Base-by-base conservation (phyloP, 202 grass and related monocot genomes). In the Dendrocalamus latiflorus region DNA sequence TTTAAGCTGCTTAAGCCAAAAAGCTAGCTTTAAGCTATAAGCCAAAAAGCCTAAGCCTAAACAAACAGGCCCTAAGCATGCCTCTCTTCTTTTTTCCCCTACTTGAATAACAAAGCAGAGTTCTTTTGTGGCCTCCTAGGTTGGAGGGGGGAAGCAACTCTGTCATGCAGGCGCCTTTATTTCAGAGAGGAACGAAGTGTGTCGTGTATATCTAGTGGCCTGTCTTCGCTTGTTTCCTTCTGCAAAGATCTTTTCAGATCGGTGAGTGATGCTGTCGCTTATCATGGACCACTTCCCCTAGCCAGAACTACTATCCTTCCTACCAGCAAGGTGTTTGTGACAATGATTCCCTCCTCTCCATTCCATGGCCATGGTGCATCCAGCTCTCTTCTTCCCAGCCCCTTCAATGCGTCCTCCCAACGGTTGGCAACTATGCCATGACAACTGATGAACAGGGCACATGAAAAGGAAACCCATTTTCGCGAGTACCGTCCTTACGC, bases 171-270 rank as follows among this genome's bases (percentile, higher is more conserved):
- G 20, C 0, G 22, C 61, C 39, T 45, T 64, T 64, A 37, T 34
- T 84, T 12, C 7, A 84, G 11, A 9, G 22, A 41, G 39, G 26
- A 38, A 20, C 43, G 25, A 44, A 49, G 20, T 25, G 20, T 3
- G 7, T n/a, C 13, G 12, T 39, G 45, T 0, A 39, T 8, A 65
- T 60, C 34, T 33, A 62, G 56, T 79, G 83, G 67, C 44, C 18
- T 18, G 9, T 0, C 58, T 64, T 65, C 10, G 34, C 24, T 44
- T 73, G 34, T 55, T 80, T 9, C 49, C 24, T 20, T 45, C 1
- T 57, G 37, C 47, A 73, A 3, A 74, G 47, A 66, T 86, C 34
- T 66, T 66, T 74, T 74, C 56, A 45, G 47, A 20, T 80, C 17
- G 47, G 44, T 43, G 76, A 11, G 43, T 64, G 83, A 72, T 36